Evolutionary conservation across 306 rosid species (phyloP), one percentile per base, ranked within the genome.

Genomic region (Dalbergia oliveri): DNA sequence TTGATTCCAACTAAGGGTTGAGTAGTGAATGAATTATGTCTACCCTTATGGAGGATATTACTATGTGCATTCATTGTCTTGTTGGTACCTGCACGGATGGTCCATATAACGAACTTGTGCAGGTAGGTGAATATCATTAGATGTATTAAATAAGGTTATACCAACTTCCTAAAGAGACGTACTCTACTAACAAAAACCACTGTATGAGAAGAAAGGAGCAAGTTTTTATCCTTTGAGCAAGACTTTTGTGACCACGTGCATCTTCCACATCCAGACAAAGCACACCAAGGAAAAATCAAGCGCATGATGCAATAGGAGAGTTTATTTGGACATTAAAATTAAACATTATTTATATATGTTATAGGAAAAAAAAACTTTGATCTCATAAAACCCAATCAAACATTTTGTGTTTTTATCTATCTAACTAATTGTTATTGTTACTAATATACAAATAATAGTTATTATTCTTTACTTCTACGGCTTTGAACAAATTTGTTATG

Each of bases 81-180:
- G 37, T 66, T 14, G 18, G 54, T 9, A 65, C 50, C 31, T 10
- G 18, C 7, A 15, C 33, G 47, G 66, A 77, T 37, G 73, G 39
- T 12, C 66, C 69, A 78, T 2, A 11, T 69, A 49, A 49, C 54
- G 0, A 43, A 8, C 12, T 44, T 78, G 71, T 79, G 54, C 34
- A 78, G 39, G 72, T 50, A 34, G 59, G 56, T 49, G 54, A 47
- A 61, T 43, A 23, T 26, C 49, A 67, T 57, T 66, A 56, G 11
- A 61, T 61, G 47, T 9, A 75, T 26, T 45, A 44, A 45, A 58
- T 73, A 26, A 45, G 49, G 47, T 64, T 50, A 76, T 31, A 76
- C 51, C n/a, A 50, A 35, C 50, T 18, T 6, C 37, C 12, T 33
- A 6, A 62, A 10, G 61, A 61, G 19, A n/a, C 34, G 45, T 45